These are phyloP conservation scores for Metschnikowia gelsemii DNA, from an alignment of 805 yeast genomes.

Conservation along the genomic window DNA sequence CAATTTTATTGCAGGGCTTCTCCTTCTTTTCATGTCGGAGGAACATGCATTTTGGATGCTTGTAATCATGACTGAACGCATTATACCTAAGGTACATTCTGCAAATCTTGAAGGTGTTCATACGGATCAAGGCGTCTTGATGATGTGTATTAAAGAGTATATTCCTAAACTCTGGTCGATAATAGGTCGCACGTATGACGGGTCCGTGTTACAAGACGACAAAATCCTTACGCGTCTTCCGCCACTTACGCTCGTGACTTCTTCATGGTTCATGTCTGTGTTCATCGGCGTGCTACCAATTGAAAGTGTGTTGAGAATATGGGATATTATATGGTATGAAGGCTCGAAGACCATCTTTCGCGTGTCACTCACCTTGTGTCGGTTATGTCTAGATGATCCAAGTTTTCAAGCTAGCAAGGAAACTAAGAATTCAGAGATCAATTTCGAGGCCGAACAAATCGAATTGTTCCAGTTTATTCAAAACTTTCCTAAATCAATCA, in stretches of 20 bases:
- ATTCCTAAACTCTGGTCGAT: constrained; percentile 76
- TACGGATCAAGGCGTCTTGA: constrained; percentile 89
- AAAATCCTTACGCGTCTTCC: constrained; percentile 74
- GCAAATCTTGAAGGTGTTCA: constrained; percentile 90
- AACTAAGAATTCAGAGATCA: constrained; percentile 17
- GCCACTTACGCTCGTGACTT: constrained; percentile 88
- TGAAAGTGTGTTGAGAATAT: constrained; percentile 81
- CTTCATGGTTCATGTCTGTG: constrained; percentile 98
- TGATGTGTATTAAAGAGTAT: constrained; percentile 81
- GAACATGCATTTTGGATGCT: constrained; percentile 95
- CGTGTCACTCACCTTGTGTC: constrained; percentile 75
- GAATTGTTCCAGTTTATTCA: constrained; percentile 81
- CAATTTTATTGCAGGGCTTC: constrained; percentile 85
- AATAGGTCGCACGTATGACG: constrained; percentile 42
- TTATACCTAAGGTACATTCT: constrained; percentile 89
- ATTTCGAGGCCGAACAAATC: constrained; percentile 40
- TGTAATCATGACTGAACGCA: constrained; percentile 81
- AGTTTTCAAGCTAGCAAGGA: constrained; percentile 39
- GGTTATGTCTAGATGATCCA: constrained; percentile 62
- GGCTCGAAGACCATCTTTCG: constrained; percentile 86
- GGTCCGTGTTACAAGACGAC: constrained; percentile 40
- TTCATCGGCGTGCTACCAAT: constrained; percentile 88
- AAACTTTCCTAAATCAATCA: constrained; percentile 66
- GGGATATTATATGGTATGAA: constrained; percentile 95
- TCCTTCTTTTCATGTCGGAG: constrained; percentile 82